Conservation (phyloP, 1,284 basidiomycete genomes). For the Taiwanofungus camphoratus region DNA sequence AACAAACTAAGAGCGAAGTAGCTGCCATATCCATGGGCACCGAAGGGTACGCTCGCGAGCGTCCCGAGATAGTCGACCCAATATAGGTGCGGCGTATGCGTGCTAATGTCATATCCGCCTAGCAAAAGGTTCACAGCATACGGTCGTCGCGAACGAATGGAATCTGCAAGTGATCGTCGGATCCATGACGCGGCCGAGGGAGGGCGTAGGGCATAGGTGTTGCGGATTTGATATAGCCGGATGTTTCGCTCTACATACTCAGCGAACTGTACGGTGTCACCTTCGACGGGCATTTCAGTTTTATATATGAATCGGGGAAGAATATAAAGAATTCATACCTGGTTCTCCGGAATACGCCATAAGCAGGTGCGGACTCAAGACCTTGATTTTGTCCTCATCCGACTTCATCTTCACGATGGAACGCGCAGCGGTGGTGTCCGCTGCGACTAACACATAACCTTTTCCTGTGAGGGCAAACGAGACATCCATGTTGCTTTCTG, state of each 20-base stretch:
- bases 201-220: slow-evolving; percentile 85
- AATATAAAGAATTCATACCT: slow-evolving; percentile 41
- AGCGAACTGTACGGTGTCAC: slow-evolving; percentile 95
- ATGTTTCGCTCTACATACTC: slow-evolving; percentile 97
- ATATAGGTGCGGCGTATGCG: slow-evolving; percentile 73
- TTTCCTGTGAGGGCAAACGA: slow-evolving; percentile 81
- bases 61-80: slow-evolving; percentile 98
- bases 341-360: slow-evolving; percentile 96
- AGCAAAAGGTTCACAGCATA: slow-evolving; percentile 93
- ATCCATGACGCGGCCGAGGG: slow-evolving; percentile 93
- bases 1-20: slow-evolving; percentile 92
- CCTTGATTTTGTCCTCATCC: slow-evolving; percentile 97
- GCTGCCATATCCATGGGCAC: slow-evolving; percentile 91
- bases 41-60: slow-evolving; percentile 84
- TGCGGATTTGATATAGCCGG: slow-evolving; percentile 93
- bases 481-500: slow-evolving; percentile 57
- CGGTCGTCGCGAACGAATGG: slow-evolving; percentile 82
- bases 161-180: slow-evolving; percentile 84
- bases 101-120: slow-evolving; percentile 82
- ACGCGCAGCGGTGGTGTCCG: slow-evolving; percentile 84
- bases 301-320: not conserved
- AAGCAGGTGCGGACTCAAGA: slow-evolving; percentile 84
- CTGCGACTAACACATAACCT: slow-evolving; percentile 87
- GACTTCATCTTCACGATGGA: slow-evolving; percentile 98
- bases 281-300: slow-evolving; percentile 33